Evolutionary conservation across 2,329 filamentous ascomycete genomes (phyloP).

Genomic region (Iodosphaeria phyllophila): DNA sequence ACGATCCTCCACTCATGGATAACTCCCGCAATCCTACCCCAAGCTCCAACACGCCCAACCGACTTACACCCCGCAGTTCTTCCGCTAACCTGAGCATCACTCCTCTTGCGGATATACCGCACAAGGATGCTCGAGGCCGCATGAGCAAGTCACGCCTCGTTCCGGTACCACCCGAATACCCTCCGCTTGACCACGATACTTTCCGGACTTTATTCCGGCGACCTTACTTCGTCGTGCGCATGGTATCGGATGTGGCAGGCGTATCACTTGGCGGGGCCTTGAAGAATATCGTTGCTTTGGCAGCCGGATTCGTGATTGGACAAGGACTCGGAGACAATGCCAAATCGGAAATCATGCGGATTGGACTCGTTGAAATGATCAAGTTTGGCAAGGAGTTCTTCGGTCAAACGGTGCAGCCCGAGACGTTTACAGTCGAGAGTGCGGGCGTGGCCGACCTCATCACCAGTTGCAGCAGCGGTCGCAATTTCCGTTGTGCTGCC

Average conservation of each 20-base stretch:
- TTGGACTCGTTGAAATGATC: conserved; percentile 91
- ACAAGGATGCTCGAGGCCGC: conserved; percentile 51
- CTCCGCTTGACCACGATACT: conserved; percentile 66
- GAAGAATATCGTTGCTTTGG: conserved; percentile 92
- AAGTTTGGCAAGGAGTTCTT: conserved; percentile 93
- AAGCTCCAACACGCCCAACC: conserved; percentile 25
- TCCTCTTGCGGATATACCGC: conserved; percentile 34
- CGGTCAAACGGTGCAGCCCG: conserved; percentile 55
- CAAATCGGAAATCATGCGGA: conserved; percentile 95
- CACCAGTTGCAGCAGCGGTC: conserved; percentile 77
- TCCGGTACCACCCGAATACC: conserved; percentile 64
- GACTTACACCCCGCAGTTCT: conserved; percentile 26
- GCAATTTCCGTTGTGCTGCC: conserved; percentile 89
- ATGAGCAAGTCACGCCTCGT: conserved; percentile 51
- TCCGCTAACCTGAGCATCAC: conserved; percentile 30
- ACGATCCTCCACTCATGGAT: conserved; percentile 80
- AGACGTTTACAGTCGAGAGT: conserved; percentile 92
- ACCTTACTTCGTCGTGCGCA: conserved; percentile 91
- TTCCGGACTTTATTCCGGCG: conserved; percentile 82
- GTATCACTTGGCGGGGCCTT: conserved; percentile 86
- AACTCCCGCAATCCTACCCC: conserved; percentile 48
- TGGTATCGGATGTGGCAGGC: conserved; percentile 89
- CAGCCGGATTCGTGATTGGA: conserved; percentile 87
- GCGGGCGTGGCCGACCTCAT: conserved; percentile 92
- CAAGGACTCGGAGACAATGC: conserved; percentile 97